phyloP scores from a whole-genome alignment of 176 grass and related monocot species.

The Thinopyrum elongatum region DNA sequence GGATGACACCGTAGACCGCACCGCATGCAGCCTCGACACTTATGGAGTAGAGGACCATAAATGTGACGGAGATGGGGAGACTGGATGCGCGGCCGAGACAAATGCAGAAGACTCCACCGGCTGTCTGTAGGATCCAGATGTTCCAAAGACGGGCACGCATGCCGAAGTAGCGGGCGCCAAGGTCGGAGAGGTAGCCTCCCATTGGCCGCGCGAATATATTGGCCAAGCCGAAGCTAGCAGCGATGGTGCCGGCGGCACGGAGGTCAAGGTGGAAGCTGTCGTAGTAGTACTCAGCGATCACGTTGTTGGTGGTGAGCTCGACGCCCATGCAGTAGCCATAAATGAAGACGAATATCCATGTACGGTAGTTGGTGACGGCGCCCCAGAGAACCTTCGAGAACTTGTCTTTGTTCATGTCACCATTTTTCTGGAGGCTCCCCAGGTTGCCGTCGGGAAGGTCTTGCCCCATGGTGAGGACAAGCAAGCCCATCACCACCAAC shows the following conservation, averaged over 20 bases:
- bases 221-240: constrained; percentile 90
- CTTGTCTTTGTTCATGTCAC: constrained; percentile 63
- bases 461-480: constrained; percentile 72
- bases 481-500: constrained; percentile 63
- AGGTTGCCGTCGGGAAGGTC: constrained; percentile 94
- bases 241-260: constrained; percentile 66
- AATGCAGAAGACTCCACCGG: constrained; percentile 51
- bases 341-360: constrained; percentile 80
- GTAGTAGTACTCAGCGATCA: constrained; percentile 87
- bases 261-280: constrained; percentile 80
- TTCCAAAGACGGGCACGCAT: constrained; percentile 88
- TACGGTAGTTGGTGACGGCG: constrained; percentile 72
- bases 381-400: constrained; percentile 69
- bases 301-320: constrained; percentile 91
- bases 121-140: constrained; percentile 85
- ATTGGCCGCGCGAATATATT: constrained; percentile 63
- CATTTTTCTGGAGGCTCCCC: constrained; percentile 53
- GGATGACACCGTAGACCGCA: constrained; percentile 70
- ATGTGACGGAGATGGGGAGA: constrained; percentile 43
- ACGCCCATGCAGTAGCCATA: constrained; percentile 95
- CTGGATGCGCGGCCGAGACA: neutral
- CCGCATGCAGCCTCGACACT: constrained; percentile 81
- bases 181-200: constrained; percentile 72
- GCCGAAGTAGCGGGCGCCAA: constrained; percentile 47
- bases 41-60: constrained; percentile 83